A percentile compares a stretch with the other conserved stretches of the same genome.
Conservation (phyloP, 2,329 filamentous ascomycete species). For the Cryoendolithus antarcticus region DNA sequence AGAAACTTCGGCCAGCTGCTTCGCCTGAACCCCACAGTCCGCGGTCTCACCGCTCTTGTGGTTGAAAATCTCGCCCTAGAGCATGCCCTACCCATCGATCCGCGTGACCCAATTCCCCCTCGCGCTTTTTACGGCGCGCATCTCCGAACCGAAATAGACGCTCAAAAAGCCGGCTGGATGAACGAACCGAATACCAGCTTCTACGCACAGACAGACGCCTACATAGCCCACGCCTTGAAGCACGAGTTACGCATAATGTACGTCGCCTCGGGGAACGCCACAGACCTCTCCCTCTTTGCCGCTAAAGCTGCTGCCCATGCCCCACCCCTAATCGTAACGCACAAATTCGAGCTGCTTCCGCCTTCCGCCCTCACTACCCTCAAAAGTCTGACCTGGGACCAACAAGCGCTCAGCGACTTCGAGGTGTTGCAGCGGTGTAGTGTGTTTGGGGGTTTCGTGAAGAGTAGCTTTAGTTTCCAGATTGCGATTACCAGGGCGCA, state of each 20-base stretch:
- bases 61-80: constrained; percentile 21
- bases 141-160: constrained; percentile 27
- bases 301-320: constrained; percentile 24
- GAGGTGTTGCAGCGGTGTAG: constrained; percentile 35
- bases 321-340: constrained; percentile 27
- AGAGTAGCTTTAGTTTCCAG: constrained; percentile 37
- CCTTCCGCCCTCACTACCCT: constrained; percentile 24
- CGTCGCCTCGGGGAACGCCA: constrained; percentile 31
- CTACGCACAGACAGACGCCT: constrained; percentile 26
- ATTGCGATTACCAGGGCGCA: constrained; percentile 32
- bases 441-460: constrained; percentile 33
- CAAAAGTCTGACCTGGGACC: constrained; percentile 33
- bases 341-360: constrained; percentile 33
- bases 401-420: constrained; percentile 40
- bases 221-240: constrained; percentile 23
- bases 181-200: constrained; percentile 18
- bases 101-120: constrained; percentile 15
- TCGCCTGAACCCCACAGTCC: constrained; percentile 12
- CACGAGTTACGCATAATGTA: constrained; percentile 26
- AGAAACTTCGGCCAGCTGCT: constrained; percentile 19
- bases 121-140: constrained; percentile 28
- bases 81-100: constrained; percentile 12
- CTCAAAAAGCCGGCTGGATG: constrained; percentile 21
- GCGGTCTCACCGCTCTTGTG: constrained; percentile 22
- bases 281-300: constrained; percentile 26